Evolutionary conservation across 2,329 filamentous ascomycete species (phyloP).

Genomic region (Rhynchosporium graminicola): DNA sequence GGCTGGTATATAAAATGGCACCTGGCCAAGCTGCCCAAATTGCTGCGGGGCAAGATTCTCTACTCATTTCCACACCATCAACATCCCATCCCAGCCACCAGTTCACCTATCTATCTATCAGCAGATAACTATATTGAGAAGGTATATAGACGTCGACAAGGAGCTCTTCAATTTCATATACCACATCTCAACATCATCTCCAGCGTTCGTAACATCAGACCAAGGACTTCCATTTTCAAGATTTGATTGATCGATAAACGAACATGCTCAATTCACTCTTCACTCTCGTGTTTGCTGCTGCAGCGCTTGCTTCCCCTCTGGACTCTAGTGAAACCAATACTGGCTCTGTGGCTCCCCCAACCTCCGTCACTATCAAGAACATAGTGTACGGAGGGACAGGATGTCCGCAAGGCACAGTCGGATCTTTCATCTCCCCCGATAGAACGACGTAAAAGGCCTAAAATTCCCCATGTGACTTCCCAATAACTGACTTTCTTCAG

Average conservation of each 20-base stretch:
- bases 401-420: conserved; percentile 29
- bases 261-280: conserved; percentile 26
- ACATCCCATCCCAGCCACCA: conserved; percentile 1
- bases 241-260: background rate
- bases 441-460: conserved; percentile 25
- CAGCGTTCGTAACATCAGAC: conserved; percentile 8
- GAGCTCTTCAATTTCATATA: conserved; percentile 15
- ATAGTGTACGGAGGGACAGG: conserved; percentile 30
- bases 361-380: conserved; percentile 27
- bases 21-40: conserved; percentile 23
- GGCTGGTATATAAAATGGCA: conserved; percentile 22
- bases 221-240: conserved; percentile 1
- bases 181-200: conserved; percentile 11
- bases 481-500: conserved; percentile 11
- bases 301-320: conserved; percentile 23
- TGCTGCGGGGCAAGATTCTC: conserved; percentile 18
- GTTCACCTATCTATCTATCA: conserved; percentile 9
- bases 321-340: conserved; percentile 1
- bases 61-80: conserved; percentile 19
- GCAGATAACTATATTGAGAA: conserved; percentile 10
- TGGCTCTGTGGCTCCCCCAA: conserved; percentile 12
- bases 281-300: conserved; percentile 23
- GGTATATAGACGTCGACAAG: conserved; percentile 26
- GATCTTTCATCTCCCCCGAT: conserved; percentile 29
- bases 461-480: background rate